phyloP scores from a whole-genome alignment of 2,329 filamentous ascomycete genomes.

The Colletotrichum sidae region DNA sequence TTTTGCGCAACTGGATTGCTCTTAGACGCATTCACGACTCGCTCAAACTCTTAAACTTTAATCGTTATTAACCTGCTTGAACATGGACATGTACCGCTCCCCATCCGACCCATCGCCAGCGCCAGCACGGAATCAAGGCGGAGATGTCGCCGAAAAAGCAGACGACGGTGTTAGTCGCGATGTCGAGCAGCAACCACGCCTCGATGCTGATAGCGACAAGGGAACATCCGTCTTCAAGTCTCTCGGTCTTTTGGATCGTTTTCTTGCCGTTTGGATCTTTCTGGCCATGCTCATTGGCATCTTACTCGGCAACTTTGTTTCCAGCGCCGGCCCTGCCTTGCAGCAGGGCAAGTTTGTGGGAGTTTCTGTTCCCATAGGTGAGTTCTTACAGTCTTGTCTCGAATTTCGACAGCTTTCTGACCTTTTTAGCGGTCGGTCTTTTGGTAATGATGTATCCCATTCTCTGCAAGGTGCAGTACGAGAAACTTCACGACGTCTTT shows the following conservation, averaged over 20 bases:
- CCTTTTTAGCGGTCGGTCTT: constrained; percentile 74
- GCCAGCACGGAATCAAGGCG: no score
- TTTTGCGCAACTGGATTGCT: background rate
- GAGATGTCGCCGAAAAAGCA: background rate
- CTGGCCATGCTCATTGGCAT: constrained; percentile 83
- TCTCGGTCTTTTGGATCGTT: constrained; percentile 71
- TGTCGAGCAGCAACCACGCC: constrained; percentile 28
- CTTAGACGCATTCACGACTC: no score
- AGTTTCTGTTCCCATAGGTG: constrained; percentile 74
- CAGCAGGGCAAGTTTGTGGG: constrained; percentile 80
- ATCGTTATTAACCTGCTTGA: background rate
- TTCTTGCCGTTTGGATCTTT: constrained; percentile 79
- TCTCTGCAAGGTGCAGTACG: constrained; percentile 85
- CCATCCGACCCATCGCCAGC: no score
- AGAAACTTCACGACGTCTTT: constrained; percentile 77
- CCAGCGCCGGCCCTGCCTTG: constrained; percentile 68
- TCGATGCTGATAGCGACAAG: background rate
- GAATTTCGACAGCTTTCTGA: background rate
- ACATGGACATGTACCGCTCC: background rate
- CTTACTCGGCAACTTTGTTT: constrained; percentile 80
- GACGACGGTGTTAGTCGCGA: constrained; percentile 5
- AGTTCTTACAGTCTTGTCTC: constrained; percentile 8
- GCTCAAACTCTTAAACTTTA: no score
- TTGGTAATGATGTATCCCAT: constrained; percentile 97
- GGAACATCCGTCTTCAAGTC: constrained; percentile 61